These are phyloP conservation scores for Pseudocercospora pini-densiflorae DNA, from an alignment of 2,329 filamentous ascomycete genomes.

Conservation along the genomic window DNA sequence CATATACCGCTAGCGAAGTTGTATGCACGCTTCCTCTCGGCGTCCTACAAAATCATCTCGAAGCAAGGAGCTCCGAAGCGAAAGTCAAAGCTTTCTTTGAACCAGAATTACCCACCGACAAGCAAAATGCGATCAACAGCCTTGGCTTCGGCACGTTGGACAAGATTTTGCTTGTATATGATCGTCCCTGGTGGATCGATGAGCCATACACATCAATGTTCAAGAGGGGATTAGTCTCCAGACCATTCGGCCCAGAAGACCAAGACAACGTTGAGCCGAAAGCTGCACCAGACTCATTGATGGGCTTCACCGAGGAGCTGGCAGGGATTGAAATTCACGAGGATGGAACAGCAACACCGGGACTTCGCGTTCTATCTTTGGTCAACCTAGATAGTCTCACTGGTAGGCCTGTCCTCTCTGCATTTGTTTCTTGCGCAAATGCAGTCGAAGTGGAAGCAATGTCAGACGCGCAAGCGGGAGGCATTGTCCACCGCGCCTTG, in stretches of 20 bases:
- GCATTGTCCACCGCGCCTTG: conserved; percentile 29
- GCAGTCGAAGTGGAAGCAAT: conserved; percentile 29
- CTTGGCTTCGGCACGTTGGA: conserved; percentile 35
- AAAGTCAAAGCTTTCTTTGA: conserved; percentile 21
- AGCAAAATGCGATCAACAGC: conserved; percentile 21
- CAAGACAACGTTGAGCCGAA: background rate
- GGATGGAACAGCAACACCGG: conserved; percentile 21
- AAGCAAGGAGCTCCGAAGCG: background rate
- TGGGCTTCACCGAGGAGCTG: conserved; percentile 31
- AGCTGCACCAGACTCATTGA: conserved; percentile 25
- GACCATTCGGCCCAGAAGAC: conserved; percentile 11
- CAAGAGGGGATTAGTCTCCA: conserved; percentile 21
- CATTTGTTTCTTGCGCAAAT: conserved; percentile 33
- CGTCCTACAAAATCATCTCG: conserved; percentile 25
- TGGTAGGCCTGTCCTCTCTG: conserved; percentile 26
- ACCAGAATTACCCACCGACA: conserved; percentile 25
- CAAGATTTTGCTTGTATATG: conserved; percentile 33
- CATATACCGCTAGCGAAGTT: conserved; percentile 26
- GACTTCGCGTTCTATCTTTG: conserved; percentile 25
- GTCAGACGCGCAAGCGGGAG: conserved; percentile 24
- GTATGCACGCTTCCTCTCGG: conserved; percentile 33
- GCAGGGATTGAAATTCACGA: conserved; percentile 27
- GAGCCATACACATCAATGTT: conserved; percentile 27
- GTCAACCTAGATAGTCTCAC: conserved; percentile 32
- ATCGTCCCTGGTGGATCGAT: conserved; percentile 29